Percentiles rank a stretch among this genome's conserved stretches.
These are phyloP conservation scores for Neoboletus subvelutipes DNA, from an alignment of 768 basidiomycete genomes.

Conservation along the genomic window DNA sequence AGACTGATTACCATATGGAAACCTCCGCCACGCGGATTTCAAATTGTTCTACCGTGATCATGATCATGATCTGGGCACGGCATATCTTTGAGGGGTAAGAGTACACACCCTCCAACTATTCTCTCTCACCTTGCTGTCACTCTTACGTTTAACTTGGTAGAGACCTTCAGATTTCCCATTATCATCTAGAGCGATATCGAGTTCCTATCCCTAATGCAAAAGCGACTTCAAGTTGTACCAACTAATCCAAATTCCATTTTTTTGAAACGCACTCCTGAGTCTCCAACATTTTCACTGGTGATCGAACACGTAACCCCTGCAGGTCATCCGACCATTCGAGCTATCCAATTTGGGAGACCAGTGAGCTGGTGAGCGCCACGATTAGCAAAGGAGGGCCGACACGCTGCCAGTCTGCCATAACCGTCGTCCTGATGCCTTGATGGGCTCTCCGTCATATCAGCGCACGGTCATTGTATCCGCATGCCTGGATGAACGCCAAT, in stretches of 20 bases:
- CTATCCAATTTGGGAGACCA: neutral
- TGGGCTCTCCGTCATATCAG: neutral
- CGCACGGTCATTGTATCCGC: neutral
- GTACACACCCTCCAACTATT: neutral
- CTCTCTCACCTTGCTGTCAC: too few relatives aligned
- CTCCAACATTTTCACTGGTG: neutral
- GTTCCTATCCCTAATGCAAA: too few relatives aligned
- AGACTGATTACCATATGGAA: slow-evolving; percentile 2
- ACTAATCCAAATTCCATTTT: neutral
- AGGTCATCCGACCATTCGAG: neutral
- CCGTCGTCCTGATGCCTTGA: neutral
- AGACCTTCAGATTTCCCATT: neutral
- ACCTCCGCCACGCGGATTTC: neutral
- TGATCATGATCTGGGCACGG: neutral
- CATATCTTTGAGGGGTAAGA: neutral
- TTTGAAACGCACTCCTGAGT: neutral
- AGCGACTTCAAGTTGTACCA: too few relatives aligned
- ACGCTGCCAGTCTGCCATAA: neutral
- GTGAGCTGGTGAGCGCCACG: neutral
- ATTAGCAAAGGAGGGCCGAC: neutral
- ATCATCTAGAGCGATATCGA: too few relatives aligned
- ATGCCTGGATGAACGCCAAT: too few relatives aligned
- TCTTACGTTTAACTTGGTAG: neutral
- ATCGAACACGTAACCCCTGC: neutral
- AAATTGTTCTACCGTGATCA: slow-evolving; percentile 7